Base-by-base conservation (phyloP, 495 filamentous ascomycete genomes). In the Aspergillus panamensis region DNA sequence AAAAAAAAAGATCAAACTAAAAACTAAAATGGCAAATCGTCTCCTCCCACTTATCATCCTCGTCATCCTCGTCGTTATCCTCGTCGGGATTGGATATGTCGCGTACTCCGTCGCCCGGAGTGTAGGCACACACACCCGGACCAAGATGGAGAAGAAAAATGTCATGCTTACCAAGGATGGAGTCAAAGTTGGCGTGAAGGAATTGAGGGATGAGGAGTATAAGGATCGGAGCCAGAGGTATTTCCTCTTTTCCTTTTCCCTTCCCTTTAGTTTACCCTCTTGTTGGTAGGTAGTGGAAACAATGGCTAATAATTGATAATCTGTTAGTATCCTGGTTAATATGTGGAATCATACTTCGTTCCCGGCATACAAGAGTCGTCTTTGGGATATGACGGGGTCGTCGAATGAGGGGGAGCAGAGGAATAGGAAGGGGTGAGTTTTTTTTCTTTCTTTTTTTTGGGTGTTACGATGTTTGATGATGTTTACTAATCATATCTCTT, bases 71-170 rank as follows among this genome's bases (percentile, higher is more conserved):
- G 68, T 92, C 48, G 75, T 66, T 59, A 72, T 80, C 51, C 67
- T 83, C 60, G 88, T 76, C 62, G 87, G 80, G 60, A 73, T 96
- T 60, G 82, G 82, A 51, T 93, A 87, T 66, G 83, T 89, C 62
- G 79, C 88, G 57, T 96, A 91, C 77, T 76, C 82, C 49, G 86
- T 87, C 67, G 71, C 81, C 19, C 79, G 80, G 60, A 82, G 90
- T 65, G 85, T 96, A 59, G 80, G 84, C 57, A 76, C 82, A 50
- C 80, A 82, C 53, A 88, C 90, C 29, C 80, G 76, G 37, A 75
- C 85, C 65, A 87, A 88, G 66, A 88, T 97, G 85, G 88, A 90
- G 76, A 82, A 84, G 70, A 89, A 88, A 75, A 85, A 96, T 66
- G 78, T 96, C 29, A 74, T 82, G 31, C 85, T 95, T 69, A 86